phyloP scores from a whole-genome alignment of 2,329 filamentous ascomycete genomes.

The Cordyceps militaris region DNA sequence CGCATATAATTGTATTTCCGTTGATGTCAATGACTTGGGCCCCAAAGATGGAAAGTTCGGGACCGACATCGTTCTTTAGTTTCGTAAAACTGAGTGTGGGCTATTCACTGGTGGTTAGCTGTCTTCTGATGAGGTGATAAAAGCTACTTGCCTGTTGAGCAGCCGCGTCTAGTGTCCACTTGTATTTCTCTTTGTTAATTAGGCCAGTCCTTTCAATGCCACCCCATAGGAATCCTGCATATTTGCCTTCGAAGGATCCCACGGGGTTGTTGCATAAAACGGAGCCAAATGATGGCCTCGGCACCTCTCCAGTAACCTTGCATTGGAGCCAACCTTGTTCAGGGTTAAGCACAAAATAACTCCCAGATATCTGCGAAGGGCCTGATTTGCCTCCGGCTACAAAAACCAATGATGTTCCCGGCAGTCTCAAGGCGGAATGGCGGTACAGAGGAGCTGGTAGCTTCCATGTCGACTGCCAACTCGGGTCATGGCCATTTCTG shows the following conservation, averaged over 20 bases:
- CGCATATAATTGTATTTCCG: slow-evolving; percentile 23
- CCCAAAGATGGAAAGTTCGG: slow-evolving; percentile 26
- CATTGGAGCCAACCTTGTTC: slow-evolving; percentile 42
- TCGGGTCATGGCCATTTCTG: slow-evolving; percentile 36
- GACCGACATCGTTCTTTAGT: background rate
- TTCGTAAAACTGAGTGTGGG: background rate
- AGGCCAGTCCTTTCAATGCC: slow-evolving; percentile 61
- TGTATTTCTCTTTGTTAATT: slow-evolving; percentile 55
- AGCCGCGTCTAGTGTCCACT: slow-evolving; percentile 51
- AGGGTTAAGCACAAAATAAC: slow-evolving; percentile 47
- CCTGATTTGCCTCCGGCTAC: slow-evolving; percentile 56
- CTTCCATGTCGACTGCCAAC: slow-evolving; percentile 58
- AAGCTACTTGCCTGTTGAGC: slow-evolving; percentile 28
- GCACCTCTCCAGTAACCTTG: slow-evolving; percentile 25
- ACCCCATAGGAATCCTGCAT: slow-evolving; percentile 60
- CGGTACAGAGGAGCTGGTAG: slow-evolving; percentile 69
- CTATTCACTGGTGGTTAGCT: background rate
- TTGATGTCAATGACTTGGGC: slow-evolving; percentile 22
- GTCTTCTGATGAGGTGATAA: background rate
- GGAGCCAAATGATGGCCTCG: slow-evolving; percentile 38
- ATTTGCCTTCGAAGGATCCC: slow-evolving; percentile 23
- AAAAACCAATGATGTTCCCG: slow-evolving; percentile 44
- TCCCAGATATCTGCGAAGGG: slow-evolving; percentile 38
- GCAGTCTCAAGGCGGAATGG: slow-evolving; percentile 56
- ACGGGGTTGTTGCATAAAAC: slow-evolving; percentile 26